Evolutionary conservation across 1,139 yeast species (phyloP).

Genomic region (Geotrichum cucujoidarum): DNA sequence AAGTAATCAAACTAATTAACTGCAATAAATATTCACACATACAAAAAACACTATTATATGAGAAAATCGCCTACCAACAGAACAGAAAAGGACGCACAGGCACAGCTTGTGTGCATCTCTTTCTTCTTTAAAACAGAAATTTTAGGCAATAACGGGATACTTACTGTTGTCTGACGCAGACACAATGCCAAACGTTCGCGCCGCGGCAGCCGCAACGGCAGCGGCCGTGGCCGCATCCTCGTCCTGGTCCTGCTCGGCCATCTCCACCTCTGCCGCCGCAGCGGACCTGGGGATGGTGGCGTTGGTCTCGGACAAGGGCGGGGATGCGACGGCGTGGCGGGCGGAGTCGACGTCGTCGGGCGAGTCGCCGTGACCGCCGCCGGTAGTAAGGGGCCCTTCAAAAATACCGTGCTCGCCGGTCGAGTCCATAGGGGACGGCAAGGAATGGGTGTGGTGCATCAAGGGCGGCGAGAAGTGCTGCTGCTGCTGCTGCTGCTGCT

Average conservation of each 20-base stretch:
- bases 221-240: constrained; percentile 5
- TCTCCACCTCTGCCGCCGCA: neutral
- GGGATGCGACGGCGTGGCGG: neutral
- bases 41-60: too few relatives aligned
- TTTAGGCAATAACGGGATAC: too few relatives aligned
- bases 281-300: neutral
- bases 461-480: neutral
- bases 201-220: constrained; percentile 8
- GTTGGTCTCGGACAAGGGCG: neutral
- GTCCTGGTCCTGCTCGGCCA: neutral
- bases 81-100: too few relatives aligned
- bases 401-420: neutral
- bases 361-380: neutral
- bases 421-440: neutral
- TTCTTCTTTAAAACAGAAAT: too few relatives aligned
- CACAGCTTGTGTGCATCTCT: too few relatives aligned
- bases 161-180: constrained; percentile 4
- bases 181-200: constrained; percentile 8
- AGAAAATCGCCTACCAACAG: too few relatives aligned
- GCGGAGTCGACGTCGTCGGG: constrained; percentile 1
- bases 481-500: constrained; percentile 10
- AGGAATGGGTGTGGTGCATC: neutral
- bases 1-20: too few relatives aligned
- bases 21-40: too few relatives aligned
- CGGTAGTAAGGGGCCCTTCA: neutral